Evolutionary conservation across 306 rosid genomes (phyloP).

Genomic region (Amphicarpaea edgeworthii): DNA sequence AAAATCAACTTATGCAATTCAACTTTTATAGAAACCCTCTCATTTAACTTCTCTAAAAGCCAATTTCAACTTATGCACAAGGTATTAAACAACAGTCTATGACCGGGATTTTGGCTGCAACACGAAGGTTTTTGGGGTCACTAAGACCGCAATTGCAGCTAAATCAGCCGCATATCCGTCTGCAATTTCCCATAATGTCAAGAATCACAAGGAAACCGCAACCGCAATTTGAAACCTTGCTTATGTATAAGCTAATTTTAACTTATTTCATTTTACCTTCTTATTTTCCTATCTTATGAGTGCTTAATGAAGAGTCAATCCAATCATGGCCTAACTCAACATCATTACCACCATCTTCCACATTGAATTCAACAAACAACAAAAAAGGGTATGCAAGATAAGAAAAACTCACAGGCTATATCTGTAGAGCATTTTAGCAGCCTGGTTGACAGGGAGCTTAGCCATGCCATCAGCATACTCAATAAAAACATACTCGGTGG

Average conservation of each 20-base stretch:
- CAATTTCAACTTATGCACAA: not conserved
- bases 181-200: no score
- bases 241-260: not conserved
- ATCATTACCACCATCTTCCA: conserved; percentile 8
- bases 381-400: not conserved
- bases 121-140: no score
- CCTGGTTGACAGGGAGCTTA: conserved; percentile 87
- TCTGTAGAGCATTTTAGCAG: conserved; percentile 91
- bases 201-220: no score
- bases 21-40: not conserved
- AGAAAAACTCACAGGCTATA: conserved; percentile 74
- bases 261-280: not conserved
- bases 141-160: no score
- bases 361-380: not conserved
- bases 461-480: conserved; percentile 99
- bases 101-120: no score
- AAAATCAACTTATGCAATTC: not conserved
- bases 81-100: no score
- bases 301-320: not conserved
- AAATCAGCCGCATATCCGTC: no score
- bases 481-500: conserved; percentile 81
- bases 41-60: not conserved
- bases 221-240: no score
- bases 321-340: not conserved
- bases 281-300: not conserved